Evolutionary conservation across 2,329 filamentous ascomycete genomes (phyloP), one percentile per base, ranked within the genome.

Genomic region (Penicillium sp.): DNA sequence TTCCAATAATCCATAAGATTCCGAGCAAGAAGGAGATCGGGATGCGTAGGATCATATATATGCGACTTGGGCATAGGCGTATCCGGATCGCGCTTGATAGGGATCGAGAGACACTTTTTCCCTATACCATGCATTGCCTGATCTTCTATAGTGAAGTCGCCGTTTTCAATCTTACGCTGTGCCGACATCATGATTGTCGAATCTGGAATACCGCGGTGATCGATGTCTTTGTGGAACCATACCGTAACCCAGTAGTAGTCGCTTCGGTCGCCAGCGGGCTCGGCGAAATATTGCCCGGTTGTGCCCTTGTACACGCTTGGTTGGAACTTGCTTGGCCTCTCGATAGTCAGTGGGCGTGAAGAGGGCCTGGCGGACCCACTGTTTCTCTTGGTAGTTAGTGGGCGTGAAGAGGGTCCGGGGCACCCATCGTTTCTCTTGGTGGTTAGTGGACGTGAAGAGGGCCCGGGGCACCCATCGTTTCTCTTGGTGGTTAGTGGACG

Each of bases 211-310:
- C 31, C 31, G 2, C 21, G 42, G 12, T 33, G 50, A 13, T 37
- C 50, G 7, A 25, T 19, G 4, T 53, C 2, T 27, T 46, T 23
- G 1, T n/a, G 6, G 8, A 53, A 31, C 23, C 33, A 21, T 15
- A 53, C 50, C 6, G 40, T 53, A 17, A 53, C 12, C 50, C 41
- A 53, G 31, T 53, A 53, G 40, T 53, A 53, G 41, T 53, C 50
- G 7, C 8, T 37, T 53, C 50, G 50, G 21, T 46, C 2, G 15
- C 21, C 42, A 6, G 23, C 21, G 2, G 50, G 50, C 15, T 53
- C 50, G 8, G 50, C 50, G 19, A 53, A 53, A 37, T 47, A 21
- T 25, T 47, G 13, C 1, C 50, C 50, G 6, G 17, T 33, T 0
- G 23, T 23, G 17, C 13, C 10, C 19, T 37, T 45, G 17, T 46